Evolutionary conservation across 306 rosid genomes (phyloP).

Genomic region (Macrotyloma uniflorum): DNA sequence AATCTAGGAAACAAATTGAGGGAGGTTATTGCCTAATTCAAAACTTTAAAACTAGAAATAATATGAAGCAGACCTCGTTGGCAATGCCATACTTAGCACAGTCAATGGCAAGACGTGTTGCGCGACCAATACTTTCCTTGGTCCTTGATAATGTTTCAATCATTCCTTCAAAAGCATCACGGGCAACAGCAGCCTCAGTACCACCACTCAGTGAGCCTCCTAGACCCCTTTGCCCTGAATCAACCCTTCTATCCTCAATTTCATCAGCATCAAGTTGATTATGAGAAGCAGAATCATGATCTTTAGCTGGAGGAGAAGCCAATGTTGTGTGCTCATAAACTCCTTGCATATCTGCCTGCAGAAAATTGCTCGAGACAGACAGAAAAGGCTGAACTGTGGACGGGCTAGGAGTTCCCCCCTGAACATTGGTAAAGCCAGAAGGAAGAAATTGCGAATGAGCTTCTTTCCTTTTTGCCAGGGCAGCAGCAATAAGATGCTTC

Average conservation of each 20-base stretch:
- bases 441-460: conserved; percentile 63
- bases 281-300: conserved; percentile 51
- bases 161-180: conserved; percentile 99
- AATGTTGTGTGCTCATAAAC: conserved; percentile 49
- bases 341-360: conserved; percentile 62
- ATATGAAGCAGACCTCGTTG: conserved; percentile 69
- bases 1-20: neutral
- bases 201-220: conserved; percentile 93
- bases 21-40: conserved; percentile 3
- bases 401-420: conserved; percentile 78
- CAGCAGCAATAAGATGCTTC: conserved; percentile 94
- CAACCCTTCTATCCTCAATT: conserved; percentile 68
- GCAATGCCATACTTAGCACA: conserved; percentile 99
- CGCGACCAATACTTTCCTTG: conserved; percentile 97
- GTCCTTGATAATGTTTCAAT: conserved; percentile 99
- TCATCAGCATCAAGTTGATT: conserved; percentile 76
- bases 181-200: conserved; percentile 98
- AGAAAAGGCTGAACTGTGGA: conserved; percentile 60
- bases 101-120: conserved; percentile 99
- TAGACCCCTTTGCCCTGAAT: conserved; percentile 70
- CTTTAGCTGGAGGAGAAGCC: conserved; percentile 71
- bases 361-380: conserved; percentile 52
- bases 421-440: conserved; percentile 56
- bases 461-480: conserved; percentile 87
- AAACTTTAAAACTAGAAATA: conserved; percentile 22